Conservation (phyloP, 257 asterid species). For the Solanum rostratum region DNA sequence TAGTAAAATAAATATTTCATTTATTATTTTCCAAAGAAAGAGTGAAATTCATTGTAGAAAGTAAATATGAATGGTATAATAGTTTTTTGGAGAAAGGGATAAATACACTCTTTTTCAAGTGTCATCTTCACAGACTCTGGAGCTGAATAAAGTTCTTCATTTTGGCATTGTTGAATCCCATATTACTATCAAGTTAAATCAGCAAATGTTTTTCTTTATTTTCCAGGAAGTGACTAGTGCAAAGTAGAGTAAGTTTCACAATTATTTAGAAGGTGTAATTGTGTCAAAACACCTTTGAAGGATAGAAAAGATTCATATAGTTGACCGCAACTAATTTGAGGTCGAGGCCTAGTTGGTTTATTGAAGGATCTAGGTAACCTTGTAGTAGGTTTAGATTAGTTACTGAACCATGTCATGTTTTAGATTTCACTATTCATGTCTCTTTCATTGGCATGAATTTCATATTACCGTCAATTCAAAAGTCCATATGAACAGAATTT, state of each 20-base stretch:
- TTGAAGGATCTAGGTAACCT: too few species aligned
- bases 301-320: too few species aligned
- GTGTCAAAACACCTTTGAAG: not conserved
- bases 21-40: not conserved
- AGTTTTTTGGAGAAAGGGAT: not conserved
- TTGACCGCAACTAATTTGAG: too few species aligned
- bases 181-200: too few species aligned
- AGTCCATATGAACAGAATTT: not conserved
- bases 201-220: not conserved
- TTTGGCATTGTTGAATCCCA: too few species aligned
- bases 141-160: too few species aligned
- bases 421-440: not conserved
- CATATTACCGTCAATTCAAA: not conserved
- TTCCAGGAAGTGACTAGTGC: not conserved
- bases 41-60: too few species aligned
- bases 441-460: not conserved
- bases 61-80: too few species aligned
- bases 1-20: not conserved
- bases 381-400: too few species aligned
- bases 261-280: not conserved
- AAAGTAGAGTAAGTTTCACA: not conserved
- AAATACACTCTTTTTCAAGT: too few species aligned
- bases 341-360: not conserved
- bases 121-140: too few species aligned
- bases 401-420: not conserved